Base-by-base conservation (phyloP, 805 yeast genomes). In the Zygoascus bituminiphila region DNA sequence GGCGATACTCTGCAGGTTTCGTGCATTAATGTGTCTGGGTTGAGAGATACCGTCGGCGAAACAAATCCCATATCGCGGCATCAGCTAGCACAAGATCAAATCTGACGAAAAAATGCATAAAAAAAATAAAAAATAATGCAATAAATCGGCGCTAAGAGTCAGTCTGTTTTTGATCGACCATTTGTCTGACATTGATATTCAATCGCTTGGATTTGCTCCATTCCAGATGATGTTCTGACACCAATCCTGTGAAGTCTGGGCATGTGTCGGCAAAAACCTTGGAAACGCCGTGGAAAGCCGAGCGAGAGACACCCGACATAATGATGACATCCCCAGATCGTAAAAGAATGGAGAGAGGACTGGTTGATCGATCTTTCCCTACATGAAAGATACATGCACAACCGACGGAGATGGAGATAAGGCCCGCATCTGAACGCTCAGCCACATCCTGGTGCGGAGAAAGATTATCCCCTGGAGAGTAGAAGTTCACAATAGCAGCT, bases 401-500 rank as follows among this genome's bases (percentile, higher is more conserved):
- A 19, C 74, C 74, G 10, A 70, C 45, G 15, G 68, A 62, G 19
- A 68, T 48, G 17, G 70, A 64, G n/a, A 70, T 58, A 10, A 70
- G 58, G 44, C 68, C 72, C 2, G 60, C 62, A 2, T 46, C 37
- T 9, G 64, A 58, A 21, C 54, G 54, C 55, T 71, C 75, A 29
- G 74, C 71, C 4, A 69, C 68, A 41, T 71, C 75, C 49, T 67
- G 71, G 48, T 71, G 75, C 2, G 73, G 71, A 0, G 71, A 65
- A 5, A 70, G 59, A 33, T 62, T 69, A 45, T 70, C 75, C 12
- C 74, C 73, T 12, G 68, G 69, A 14, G 66, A 57, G 51, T 71
- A 71, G 49, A 68, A 71, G 51, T 71, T 71, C 41, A 71, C 65
- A 42, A 71, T 71, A 4, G 72, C 71, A 1, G 70, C 74, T 44